A percentile compares a stretch with the other conserved stretches of the same genome.
Evolutionary conservation across 192 early-diverging fungal species (phyloP).

Genomic region (Linnemannia zychae): DNA sequence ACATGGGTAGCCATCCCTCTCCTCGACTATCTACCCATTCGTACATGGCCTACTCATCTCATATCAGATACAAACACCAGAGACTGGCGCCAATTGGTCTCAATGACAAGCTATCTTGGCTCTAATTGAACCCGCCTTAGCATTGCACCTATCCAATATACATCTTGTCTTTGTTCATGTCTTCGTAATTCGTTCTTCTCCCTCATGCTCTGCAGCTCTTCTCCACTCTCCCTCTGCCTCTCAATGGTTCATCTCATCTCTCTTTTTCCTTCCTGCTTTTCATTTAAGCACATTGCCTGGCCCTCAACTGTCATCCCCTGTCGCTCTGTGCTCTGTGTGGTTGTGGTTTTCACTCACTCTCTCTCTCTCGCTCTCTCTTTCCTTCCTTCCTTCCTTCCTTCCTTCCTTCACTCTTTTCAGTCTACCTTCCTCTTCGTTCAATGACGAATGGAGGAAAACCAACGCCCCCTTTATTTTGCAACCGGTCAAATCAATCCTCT

Average conservation of each 20-base stretch:
- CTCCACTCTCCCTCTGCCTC: not conserved
- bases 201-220: not conserved
- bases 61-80: too few relatives aligned
- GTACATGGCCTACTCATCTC: too few relatives aligned
- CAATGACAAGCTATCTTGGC: too few relatives aligned
- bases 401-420: not conserved
- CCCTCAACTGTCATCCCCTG: not conserved
- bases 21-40: too few relatives aligned
- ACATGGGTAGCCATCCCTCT: too few relatives aligned
- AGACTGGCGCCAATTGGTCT: too few relatives aligned
- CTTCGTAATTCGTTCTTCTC: not conserved
- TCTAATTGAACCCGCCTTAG: too few relatives aligned
- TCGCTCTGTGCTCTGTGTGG: not conserved
- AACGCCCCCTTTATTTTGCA: not conserved
- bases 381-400: not conserved
- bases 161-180: too few relatives aligned
- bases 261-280: not conserved
- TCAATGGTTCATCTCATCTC: not conserved
- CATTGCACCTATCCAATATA: not conserved
- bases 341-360: slow-evolving; percentile 3
- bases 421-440: not conserved
- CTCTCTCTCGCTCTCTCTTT: not conserved
- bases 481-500: not conserved
- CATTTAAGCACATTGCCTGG: not conserved
- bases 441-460: not conserved